Conservation (phyloP, 2,329 filamentous ascomycete species). For the Plectosphaerella sp. region DNA sequence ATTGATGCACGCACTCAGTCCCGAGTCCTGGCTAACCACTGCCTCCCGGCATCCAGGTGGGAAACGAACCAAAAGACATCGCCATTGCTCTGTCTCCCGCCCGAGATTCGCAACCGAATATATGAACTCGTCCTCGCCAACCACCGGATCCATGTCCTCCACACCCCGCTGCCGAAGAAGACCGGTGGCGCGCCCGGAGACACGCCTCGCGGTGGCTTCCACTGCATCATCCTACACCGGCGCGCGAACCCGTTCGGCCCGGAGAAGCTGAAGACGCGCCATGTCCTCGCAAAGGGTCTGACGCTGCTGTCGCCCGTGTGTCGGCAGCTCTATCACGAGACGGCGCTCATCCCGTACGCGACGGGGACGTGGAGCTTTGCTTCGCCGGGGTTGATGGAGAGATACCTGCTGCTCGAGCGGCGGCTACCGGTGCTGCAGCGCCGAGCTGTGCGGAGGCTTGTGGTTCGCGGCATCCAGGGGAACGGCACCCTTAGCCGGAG, state of each 20-base stretch:
- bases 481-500: constrained; percentile 17
- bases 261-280: neutral
- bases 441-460: constrained; percentile 23
- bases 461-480: constrained; percentile 10
- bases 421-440: constrained; percentile 21
- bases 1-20: no score
- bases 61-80: constrained; percentile 5
- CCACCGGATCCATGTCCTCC: constrained; percentile 13
- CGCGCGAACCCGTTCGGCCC: constrained; percentile 23
- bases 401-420: constrained; percentile 25
- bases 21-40: neutral
- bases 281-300: constrained; percentile 13
- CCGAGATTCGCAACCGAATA: constrained; percentile 19
- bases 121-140: constrained; percentile 16
- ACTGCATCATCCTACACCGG: constrained; percentile 18
- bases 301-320: constrained; percentile 27
- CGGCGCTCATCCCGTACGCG: constrained; percentile 24
- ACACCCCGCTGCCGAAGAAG: constrained; percentile 6
- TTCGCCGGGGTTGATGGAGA: constrained; percentile 23
- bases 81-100: constrained; percentile 16
- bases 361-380: constrained; percentile 29
- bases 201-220: constrained; percentile 20
- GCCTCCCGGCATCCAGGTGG: constrained; percentile 5
- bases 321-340: constrained; percentile 31
- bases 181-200: constrained; percentile 2